Evolutionary conservation across 202 grass and related monocot genomes (phyloP), one percentile per base, ranked within the genome.

Genomic region (Eragrostis tef): DNA sequence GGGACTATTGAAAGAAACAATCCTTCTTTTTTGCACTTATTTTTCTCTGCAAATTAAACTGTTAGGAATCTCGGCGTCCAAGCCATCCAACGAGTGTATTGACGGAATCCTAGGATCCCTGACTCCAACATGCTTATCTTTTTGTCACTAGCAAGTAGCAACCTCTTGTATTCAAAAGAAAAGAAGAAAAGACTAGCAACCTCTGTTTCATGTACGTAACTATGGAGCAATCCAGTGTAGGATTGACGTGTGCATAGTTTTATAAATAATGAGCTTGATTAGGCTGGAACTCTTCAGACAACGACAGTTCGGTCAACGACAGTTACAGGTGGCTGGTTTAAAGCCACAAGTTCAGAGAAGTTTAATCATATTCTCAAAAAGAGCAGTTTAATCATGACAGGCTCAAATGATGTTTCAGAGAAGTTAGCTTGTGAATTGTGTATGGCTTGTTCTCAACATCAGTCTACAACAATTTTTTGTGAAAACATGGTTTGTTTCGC

Each of bases 261-360:
- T 80, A 59, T 67, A 51, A 66, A 8, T 36, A 13, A 83, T 2
- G 80, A 74, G 74, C 77, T 82, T 81, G 29, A 26, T 51, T 86
- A 20, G 17, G 16, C 1, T 27, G 50, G 34, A 73, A 61, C 52
- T 73, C 72, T 51, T 68, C 5, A 11, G 73, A 20, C 67, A 17
- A 34, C 26, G 78, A 78, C 49, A 81, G 56, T 15, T 31, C 31
- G 44, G 56, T 25, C 26, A 60, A 73, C n/a, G n/a, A n/a, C n/a
- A 34, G 50, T 43, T 66, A 1, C 67, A 62, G 58, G 15, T 86
- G 79, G 43, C 44, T 6, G 0, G 67, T 60, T 78, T 67, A 78
- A 42, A 82, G 43, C 79, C 83, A 74, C 87, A 78, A 53, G 7
- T 72, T 70, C 14, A 50, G 49, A 39, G 34, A 31, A 31, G 29